Conservation (phyloP, 2,329 filamentous ascomycete species). For the Colletotrichum sp. region DNA sequence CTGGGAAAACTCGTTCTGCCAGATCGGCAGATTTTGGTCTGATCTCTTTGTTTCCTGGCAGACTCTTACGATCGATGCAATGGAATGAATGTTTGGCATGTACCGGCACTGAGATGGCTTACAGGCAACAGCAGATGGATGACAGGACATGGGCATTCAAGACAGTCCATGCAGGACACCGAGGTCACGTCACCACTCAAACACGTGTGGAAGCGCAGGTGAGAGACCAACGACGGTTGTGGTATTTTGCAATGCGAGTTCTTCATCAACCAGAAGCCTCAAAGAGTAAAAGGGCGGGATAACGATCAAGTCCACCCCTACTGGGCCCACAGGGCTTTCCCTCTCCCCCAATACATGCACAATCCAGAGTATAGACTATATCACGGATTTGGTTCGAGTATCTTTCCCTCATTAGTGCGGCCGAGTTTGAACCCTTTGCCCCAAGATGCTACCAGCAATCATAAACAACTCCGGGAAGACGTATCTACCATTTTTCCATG, state of each 20-base stretch:
- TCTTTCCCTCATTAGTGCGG: slow-evolving; percentile 99
- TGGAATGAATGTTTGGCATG: neutral
- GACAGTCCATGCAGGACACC: neutral
- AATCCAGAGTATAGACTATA: slow-evolving; percentile 19
- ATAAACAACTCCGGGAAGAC: slow-evolving; percentile 25
- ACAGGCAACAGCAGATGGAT: neutral
- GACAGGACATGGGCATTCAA: neutral
- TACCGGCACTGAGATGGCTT: neutral
- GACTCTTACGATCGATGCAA: neutral
- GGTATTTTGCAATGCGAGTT: slow-evolving; percentile 13
- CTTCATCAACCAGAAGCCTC: neutral
- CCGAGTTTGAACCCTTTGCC: slow-evolving; percentile 56
- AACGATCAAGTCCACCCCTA: slow-evolving; percentile 90
- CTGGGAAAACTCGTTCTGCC: neutral
- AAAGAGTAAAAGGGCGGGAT: slow-evolving; percentile 56
- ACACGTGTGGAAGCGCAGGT: neutral
- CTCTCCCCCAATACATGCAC: slow-evolving; percentile 55
- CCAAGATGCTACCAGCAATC: slow-evolving; percentile 20
- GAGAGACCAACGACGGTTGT: slow-evolving; percentile 2
- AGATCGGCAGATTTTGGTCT: neutral
- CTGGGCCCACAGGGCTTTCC: slow-evolving; percentile 97
- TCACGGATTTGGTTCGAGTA: slow-evolving; percentile 61
- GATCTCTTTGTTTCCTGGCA: neutral
- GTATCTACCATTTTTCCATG: slow-evolving; percentile 27
- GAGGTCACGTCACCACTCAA: neutral